A percentile compares a stretch with the other conserved stretches of the same genome.
phyloP scores from a whole-genome alignment of 2,329 filamentous ascomycete species.

The Claviceps arundinis region DNA sequence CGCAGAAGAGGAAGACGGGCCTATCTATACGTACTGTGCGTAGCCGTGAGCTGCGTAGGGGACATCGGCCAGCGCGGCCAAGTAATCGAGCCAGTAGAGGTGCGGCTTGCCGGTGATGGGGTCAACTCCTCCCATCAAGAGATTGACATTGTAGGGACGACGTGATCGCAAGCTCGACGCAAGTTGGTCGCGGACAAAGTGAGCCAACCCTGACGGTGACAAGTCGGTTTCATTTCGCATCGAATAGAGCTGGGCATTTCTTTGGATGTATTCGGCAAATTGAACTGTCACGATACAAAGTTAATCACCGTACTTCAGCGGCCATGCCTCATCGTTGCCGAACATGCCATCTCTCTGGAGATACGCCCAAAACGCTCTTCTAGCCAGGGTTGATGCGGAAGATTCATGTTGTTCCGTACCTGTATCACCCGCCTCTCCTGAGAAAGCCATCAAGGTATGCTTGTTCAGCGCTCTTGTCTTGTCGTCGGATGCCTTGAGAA shows the following conservation, averaged over 20 bases:
- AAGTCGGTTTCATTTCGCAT: slow-evolving; percentile 96
- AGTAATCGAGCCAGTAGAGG: slow-evolving; percentile 95
- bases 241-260: slow-evolving; percentile 93
- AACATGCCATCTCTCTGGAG: neutral
- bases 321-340: no score
- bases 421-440: slow-evolving; percentile 91
- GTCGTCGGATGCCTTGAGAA: slow-evolving; percentile 91
- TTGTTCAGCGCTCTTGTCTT: slow-evolving; percentile 90
- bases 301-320: slow-evolving; percentile 11
- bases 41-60: slow-evolving; percentile 97
- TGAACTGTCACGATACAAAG: slow-evolving; percentile 50
- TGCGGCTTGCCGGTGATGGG: slow-evolving; percentile 81
- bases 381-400: neutral
- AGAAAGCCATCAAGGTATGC: slow-evolving; percentile 89
- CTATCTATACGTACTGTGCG: slow-evolving; percentile 57
- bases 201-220: slow-evolving; percentile 74
- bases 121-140: slow-evolving; percentile 87
- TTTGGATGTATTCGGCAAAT: slow-evolving; percentile 98
- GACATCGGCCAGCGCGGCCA: slow-evolving; percentile 74
- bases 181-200: slow-evolving; percentile 89
- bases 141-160: slow-evolving; percentile 93
- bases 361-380: neutral
- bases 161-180: slow-evolving; percentile 80
- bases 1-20: neutral
- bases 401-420: slow-evolving; percentile 34